Conservation (phyloP, 1,139 yeast genomes). For the Protomyces inundatus region DNA sequence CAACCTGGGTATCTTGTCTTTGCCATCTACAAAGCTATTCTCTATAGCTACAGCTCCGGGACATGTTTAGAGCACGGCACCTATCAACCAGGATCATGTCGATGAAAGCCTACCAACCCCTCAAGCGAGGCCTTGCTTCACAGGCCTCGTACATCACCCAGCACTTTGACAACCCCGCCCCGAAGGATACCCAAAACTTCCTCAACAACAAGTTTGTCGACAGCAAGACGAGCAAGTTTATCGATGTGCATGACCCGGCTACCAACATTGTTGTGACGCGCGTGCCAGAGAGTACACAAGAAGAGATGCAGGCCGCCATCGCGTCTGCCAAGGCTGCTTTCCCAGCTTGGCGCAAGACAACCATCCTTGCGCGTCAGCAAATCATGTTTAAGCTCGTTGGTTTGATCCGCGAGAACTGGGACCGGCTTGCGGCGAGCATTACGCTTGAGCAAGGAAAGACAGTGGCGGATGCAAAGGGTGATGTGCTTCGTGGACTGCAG, state of each 20-base stretch:
- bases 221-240: constrained; percentile 53
- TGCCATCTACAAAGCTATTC: background rate
- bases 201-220: constrained; percentile 9
- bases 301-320: constrained; percentile 63
- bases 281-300: constrained; percentile 68
- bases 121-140: background rate
- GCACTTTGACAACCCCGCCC: background rate
- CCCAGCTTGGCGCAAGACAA: constrained; percentile 53
- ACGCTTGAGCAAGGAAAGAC: constrained; percentile 80
- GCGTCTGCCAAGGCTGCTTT: constrained; percentile 61
- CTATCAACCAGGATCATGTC: background rate
- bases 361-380: constrained; percentile 67
- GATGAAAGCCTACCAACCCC: background rate
- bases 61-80: background rate
- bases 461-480: constrained; percentile 71
- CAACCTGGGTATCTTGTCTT: background rate
- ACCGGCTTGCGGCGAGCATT: constrained; percentile 63
- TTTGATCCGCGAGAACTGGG: constrained; percentile 63
- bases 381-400: constrained; percentile 68
- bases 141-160: background rate
- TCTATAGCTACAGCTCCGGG: background rate
- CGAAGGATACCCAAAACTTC: constrained; percentile 23
- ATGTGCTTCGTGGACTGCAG: constrained; percentile 72
- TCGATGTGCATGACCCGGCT: constrained; percentile 68
- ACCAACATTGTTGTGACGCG: constrained; percentile 60